Conservation (phyloP, 2,329 filamentous ascomycete species). For the Apiospora phragmitis region DNA sequence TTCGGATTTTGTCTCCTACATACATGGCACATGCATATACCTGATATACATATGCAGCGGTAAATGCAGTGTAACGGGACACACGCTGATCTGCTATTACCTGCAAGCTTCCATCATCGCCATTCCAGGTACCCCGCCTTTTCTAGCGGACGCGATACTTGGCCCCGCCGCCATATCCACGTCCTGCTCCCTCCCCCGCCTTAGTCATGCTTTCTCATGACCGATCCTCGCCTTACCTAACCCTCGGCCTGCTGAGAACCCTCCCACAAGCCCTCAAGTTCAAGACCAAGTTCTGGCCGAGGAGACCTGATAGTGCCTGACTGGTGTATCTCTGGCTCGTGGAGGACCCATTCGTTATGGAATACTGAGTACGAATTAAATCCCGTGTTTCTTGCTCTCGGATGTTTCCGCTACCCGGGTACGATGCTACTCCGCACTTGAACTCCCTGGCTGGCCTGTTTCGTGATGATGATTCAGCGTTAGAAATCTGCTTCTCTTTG, state of each 20-base stretch:
- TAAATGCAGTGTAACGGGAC: not conserved
- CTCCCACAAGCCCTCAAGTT: not conserved
- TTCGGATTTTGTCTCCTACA: too few species aligned
- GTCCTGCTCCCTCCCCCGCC: not conserved
- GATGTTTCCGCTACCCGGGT: not conserved
- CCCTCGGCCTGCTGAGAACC: not conserved
- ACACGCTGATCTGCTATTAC: not conserved
- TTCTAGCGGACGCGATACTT: not conserved
- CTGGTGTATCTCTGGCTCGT: not conserved
- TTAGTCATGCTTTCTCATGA: constrained; percentile 11
- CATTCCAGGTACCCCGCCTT: not conserved
- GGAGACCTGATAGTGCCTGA: not conserved
- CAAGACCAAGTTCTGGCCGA: not conserved
- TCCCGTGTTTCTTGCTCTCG: not conserved
- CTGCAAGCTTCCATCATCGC: not conserved
- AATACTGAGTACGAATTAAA: not conserved
- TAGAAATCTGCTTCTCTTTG: not conserved
- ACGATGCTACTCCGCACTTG: not conserved
- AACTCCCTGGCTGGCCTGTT: not conserved
- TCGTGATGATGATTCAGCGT: constrained; percentile 2
- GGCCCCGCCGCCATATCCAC: not conserved
- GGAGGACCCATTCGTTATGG: not conserved
- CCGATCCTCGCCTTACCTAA: not conserved
- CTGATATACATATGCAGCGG: not conserved
- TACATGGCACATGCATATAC: too few species aligned